Evolutionary conservation across 2,329 filamentous ascomycete genomes (phyloP), one percentile per base, ranked within the genome.

Genomic region (Calonectria pseudoreteaudii): DNA sequence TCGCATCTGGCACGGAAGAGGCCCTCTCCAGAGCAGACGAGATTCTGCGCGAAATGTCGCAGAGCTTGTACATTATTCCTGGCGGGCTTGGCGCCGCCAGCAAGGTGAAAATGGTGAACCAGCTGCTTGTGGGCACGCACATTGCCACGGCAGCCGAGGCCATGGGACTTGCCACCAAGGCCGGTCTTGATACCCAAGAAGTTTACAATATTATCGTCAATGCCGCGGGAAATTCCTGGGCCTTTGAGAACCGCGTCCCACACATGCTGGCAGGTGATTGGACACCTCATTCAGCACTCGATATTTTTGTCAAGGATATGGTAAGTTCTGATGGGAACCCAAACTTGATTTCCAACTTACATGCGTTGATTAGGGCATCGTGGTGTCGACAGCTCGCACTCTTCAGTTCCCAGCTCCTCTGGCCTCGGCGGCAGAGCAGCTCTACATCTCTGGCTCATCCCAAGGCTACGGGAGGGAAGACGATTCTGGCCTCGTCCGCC

Each of bases 61-160:
- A 80, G 16, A 94, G 94, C 81, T 85, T 95, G 11, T 93, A 91
- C 80, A 85, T 92, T 23, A 89, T 93, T 13, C 85, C 86, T 3
- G 91, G 91, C 9, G 91, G 91, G 0, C 82, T 93, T 66, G 91
- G 92, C 1, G 90, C 90, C 0, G 91, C 91, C 5, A 92, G 91
- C 79, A 93, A 92, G 79, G 90, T 93, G 85, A 93, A 93, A 82
- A 93, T 93, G 89, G 88, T 90, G 66, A 91, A 93, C 82, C 91
- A 93, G 82, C 91, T 93, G 13, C 85, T 93, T 36, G 91, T 91
- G 0, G 91, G 89, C 3, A 90, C 90, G 75, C 91, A 93, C 75
- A 93, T 93, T 77, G 86, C 91, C 0, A 87, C 89, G 1, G 87
- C 89, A 4, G 89, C 88, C 77, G 92, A 93, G 80, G 90, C 88